These are phyloP conservation scores for Eimeria maxima DNA, from an alignment of 169 alveolate genomes.

Conservation along the genomic window DNA sequence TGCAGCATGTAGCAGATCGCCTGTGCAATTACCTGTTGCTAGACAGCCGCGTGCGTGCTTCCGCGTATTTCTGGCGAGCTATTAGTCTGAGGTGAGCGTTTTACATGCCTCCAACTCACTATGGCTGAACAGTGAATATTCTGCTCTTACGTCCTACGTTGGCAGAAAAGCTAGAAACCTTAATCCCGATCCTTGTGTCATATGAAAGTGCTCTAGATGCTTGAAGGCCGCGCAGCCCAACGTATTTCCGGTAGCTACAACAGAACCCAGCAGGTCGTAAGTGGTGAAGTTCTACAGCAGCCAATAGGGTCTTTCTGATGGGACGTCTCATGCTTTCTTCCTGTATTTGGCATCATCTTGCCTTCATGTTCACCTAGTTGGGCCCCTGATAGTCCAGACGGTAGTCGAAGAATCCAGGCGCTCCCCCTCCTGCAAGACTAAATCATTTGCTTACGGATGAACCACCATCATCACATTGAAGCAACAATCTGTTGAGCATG, in stretches of 20 bases:
- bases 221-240: too few relatives aligned
- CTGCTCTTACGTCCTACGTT: background rate
- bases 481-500: background rate
- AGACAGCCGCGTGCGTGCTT: background rate
- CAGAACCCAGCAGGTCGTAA: too few relatives aligned
- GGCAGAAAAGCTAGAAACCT: too few relatives aligned
- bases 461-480: background rate
- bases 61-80: background rate
- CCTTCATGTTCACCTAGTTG: background rate
- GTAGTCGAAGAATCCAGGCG: background rate
- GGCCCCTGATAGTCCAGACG: background rate
- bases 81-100: background rate
- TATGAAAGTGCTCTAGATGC: too few relatives aligned
- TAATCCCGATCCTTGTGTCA: too few relatives aligned
- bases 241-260: too few relatives aligned
- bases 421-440: background rate
- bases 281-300: background rate
- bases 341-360: background rate
- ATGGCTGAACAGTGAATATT: background rate
- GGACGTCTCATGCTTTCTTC: background rate
- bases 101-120: background rate
- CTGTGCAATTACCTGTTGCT: background rate
- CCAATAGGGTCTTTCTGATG: background rate
- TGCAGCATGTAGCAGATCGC: background rate
- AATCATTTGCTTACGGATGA: background rate